A percentile compares a stretch with the other conserved stretches of the same genome.
phyloP scores from a whole-genome alignment of 208 protist species.

The Blastocrithidia nonstop region DNA sequence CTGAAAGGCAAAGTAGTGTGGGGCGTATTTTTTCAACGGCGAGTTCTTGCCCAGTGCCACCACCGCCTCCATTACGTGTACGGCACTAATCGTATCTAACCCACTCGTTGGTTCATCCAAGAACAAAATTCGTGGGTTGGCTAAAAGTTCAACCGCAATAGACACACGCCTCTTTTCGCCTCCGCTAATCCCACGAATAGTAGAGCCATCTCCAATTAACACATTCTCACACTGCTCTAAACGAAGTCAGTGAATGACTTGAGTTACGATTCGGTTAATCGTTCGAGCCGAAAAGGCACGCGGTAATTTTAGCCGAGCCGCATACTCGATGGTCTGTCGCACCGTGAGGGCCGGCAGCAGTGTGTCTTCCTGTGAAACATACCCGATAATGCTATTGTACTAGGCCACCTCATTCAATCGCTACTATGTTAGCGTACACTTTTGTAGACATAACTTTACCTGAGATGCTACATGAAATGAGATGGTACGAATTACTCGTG shows the following conservation, averaged over 20 bases:
- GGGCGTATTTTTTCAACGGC: conserved; percentile 59
- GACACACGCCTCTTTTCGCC: conserved; percentile 85
- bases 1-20: conserved; percentile 74
- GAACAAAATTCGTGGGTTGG: conserved; percentile 83
- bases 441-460: too few relatives aligned
- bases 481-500: too few relatives aligned
- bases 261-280: conserved; percentile 45
- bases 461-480: too few relatives aligned
- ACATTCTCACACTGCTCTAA: conserved; percentile 70
- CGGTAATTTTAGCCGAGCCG: conserved; percentile 80
- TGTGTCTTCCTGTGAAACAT: conserved; percentile 87
- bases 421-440: too few relatives aligned
- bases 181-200: conserved; percentile 71
- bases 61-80: conserved; percentile 65
- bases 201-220: conserved; percentile 49
- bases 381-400: conserved; percentile 82
- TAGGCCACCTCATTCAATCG: conserved; percentile 8
- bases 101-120: conserved; percentile 86
- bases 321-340: conserved; percentile 74
- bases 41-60: conserved; percentile 71
- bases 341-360: conserved; percentile 80
- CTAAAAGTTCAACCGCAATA: conserved; percentile 84
- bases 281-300: conserved; percentile 45
- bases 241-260: conserved; percentile 45
- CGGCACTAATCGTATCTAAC: conserved; percentile 71